phyloP scores from a whole-genome alignment of 768 basidiomycete species.

The Amyloporia xantha region DNA sequence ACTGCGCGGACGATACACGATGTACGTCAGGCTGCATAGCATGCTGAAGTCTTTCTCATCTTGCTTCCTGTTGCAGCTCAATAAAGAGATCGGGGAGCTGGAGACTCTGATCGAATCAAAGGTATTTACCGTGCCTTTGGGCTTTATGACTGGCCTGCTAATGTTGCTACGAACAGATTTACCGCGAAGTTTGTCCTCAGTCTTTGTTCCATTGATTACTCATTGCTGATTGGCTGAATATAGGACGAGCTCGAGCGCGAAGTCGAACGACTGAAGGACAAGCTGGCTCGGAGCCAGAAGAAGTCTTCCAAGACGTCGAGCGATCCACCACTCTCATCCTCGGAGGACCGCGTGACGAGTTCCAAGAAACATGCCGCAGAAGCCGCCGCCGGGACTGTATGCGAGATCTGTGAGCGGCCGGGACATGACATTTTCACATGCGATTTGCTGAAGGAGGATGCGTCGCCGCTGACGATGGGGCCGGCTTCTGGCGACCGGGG shows the following conservation, averaged over 20 bases:
- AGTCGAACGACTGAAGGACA: conserved; percentile 68
- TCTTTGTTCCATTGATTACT: no score
- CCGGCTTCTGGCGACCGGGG: conserved; percentile 3
- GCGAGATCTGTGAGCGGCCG: conserved; percentile 81
- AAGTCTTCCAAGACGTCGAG: conserved; percentile 47
- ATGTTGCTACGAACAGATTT: no score
- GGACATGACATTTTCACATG: conserved; percentile 88
- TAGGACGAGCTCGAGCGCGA: conserved; percentile 87
- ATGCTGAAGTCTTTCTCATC: conserved; percentile 3
- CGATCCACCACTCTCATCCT: conserved; percentile 22
- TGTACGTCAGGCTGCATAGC: conserved; percentile 35
- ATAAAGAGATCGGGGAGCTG: conserved; percentile 88
- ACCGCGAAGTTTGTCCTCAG: conserved; percentile 57
- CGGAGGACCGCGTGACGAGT: conserved; percentile 16
- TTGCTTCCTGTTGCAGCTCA: conserved; percentile 48
- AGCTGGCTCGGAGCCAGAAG: conserved; percentile 51
- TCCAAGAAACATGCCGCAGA: conserved; percentile 9
- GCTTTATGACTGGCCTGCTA: no score
- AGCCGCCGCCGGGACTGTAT: conserved; percentile 33
- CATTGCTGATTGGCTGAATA: background rate
- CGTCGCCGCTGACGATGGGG: conserved; percentile 20
- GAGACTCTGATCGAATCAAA: conserved; percentile 93
- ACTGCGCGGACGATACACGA: conserved; percentile 62
- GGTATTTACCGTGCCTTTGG: conserved; percentile 33
- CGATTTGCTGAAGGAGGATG: conserved; percentile 60